Evolutionary conservation across 495 filamentous ascomycete species (phyloP).

Genomic region (Haplographium delicatum): DNA sequence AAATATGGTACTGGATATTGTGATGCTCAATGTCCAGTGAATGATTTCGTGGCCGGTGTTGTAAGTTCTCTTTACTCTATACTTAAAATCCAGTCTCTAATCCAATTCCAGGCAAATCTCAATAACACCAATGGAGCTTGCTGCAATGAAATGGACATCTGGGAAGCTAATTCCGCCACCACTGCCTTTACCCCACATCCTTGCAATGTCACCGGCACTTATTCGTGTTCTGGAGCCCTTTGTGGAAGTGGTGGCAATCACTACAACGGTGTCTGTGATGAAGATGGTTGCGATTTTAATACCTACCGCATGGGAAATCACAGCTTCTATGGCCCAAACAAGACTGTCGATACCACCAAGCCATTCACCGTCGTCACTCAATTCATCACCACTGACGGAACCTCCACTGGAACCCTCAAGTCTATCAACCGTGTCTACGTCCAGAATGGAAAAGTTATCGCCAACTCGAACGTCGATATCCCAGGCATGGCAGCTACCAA

Average conservation of each 20-base stretch:
- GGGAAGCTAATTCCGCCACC: constrained; percentile 59
- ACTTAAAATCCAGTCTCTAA: not conserved
- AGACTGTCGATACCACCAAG: constrained; percentile 54
- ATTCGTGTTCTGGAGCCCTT: constrained; percentile 17
- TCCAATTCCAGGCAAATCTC: constrained; percentile 32
- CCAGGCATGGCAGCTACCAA: constrained; percentile 45
- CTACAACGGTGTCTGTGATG: constrained; percentile 59
- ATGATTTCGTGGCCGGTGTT: constrained; percentile 64
- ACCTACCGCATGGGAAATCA: constrained; percentile 53
- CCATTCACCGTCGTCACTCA: constrained; percentile 64
- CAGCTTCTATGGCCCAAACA: constrained; percentile 51
- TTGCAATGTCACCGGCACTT: constrained; percentile 19
- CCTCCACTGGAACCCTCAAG: constrained; percentile 45
- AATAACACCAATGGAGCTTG: constrained; percentile 52
- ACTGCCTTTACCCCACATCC: constrained; percentile 49
- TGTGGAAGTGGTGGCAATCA: constrained; percentile 32
- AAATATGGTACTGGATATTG: constrained; percentile 73
- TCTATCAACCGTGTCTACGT: constrained; percentile 62
- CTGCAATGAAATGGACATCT: constrained; percentile 67
- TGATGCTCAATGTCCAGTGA: constrained; percentile 61
- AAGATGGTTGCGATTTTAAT: constrained; percentile 71
- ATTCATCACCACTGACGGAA: constrained; percentile 56
- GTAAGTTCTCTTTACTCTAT: constrained; percentile 20
- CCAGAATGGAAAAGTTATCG: constrained; percentile 48
- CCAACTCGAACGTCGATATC: constrained; percentile 40